These are phyloP conservation scores for Balansia obtecta DNA, from an alignment of 2,329 filamentous ascomycete species.

Conservation along the genomic window DNA sequence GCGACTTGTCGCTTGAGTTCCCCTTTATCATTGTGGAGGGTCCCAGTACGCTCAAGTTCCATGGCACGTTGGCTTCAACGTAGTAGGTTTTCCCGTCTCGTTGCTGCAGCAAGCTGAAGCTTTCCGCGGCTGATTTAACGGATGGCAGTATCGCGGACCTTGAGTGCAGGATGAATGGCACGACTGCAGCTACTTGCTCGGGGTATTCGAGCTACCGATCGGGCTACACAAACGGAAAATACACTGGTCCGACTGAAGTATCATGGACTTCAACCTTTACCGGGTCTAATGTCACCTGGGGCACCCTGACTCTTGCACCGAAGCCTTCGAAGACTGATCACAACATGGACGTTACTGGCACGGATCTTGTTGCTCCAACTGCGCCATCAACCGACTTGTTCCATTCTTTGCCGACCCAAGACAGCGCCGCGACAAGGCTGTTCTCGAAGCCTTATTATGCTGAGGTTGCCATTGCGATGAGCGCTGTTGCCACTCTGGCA, in stretches of 20 bases:
- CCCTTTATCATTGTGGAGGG: constrained; percentile 36
- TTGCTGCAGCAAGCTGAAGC: no score
- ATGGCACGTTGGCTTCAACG: constrained; percentile 29
- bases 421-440: neutral
- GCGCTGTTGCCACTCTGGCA: neutral
- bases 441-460: neutral
- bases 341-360: constrained; percentile 13
- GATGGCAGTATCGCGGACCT: constrained; percentile 29
- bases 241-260: constrained; percentile 30
- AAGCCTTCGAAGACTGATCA: constrained; percentile 21
- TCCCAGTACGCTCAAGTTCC: constrained; percentile 29
- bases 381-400: constrained; percentile 7
- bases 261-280: constrained; percentile 33
- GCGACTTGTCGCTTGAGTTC: constrained; percentile 31
- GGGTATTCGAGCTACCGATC: constrained; percentile 33
- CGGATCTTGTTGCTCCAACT: constrained; percentile 7
- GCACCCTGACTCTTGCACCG: constrained; percentile 28
- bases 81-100: constrained; percentile 21
- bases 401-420: constrained; percentile 5
- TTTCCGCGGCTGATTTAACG: neutral
- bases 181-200: constrained; percentile 33
- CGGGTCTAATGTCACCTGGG: constrained; percentile 30
- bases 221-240: constrained; percentile 24
- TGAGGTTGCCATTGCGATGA: neutral
- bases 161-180: constrained; percentile 28